Evolutionary conservation across 1,284 basidiomycete species (phyloP), one percentile per base, ranked within the genome.

Genomic region (Tylopilus sp.): DNA sequence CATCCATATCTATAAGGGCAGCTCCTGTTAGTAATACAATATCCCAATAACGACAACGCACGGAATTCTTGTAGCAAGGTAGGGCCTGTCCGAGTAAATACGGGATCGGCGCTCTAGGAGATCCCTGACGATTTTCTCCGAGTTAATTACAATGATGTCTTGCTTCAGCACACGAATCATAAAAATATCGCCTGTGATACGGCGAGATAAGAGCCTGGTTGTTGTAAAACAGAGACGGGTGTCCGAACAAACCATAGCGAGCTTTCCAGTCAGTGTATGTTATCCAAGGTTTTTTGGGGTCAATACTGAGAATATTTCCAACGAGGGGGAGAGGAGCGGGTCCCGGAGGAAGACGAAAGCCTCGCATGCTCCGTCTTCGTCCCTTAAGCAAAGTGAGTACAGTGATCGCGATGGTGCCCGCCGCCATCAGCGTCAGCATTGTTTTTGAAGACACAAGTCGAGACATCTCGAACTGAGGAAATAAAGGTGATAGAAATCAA

Each of bases 1-100:
- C 65, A 72, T 32, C 74, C 74, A 59, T 58, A 77, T 19, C 74
- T 77, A 36, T 32, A 18, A 79, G 15, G 15, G 15, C 19, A 18
- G n/a, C n/a, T 53, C n/a, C 19, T 3, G 61, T 47, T 6, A 22
- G 22, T 39, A 32, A 19, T 24, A 47, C 4, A 4, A 12, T 54
- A 4, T n/a, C 41, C 15, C 10, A 47, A 24, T n/a, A 19, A 5
- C 16, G 4, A 44, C 24, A 15, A 63, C 69, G 19, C 32, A 77
- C 75, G 66, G 63, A 33, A 74, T 71, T 57, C 29, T 60, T 8
- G 74, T 64, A 18, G 76, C 73, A 19, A 77, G 6, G 57, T 66
- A 58, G 8, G 74, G 74, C 22, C 74, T 74, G 29, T 77, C 74
- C 6, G 74, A 77, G 55, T 78, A 75, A 57, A 72, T 61, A 29